These are phyloP conservation scores for Aspergillus fumigatus DNA, from an alignment of 2,329 filamentous ascomycete genomes.

Conservation along the genomic window DNA sequence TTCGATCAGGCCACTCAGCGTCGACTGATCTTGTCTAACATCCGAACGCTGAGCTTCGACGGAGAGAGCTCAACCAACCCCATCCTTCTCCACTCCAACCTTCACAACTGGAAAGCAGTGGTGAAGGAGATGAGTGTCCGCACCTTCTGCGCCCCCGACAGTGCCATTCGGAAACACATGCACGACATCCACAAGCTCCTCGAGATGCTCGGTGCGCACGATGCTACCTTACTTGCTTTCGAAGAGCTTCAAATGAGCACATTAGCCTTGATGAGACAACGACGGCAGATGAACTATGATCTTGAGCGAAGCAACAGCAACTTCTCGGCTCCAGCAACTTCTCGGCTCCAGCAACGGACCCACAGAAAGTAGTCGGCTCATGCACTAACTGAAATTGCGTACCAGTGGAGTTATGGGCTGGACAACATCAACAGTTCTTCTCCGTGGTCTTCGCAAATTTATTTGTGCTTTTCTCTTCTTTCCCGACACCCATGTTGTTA, in stretches of 20 bases:
- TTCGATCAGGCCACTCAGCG: slow-evolving; percentile 51
- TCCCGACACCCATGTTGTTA: background rate
- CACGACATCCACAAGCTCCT: slow-evolving; percentile 47
- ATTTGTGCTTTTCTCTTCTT: background rate
- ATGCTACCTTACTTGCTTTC: slow-evolving; percentile 35
- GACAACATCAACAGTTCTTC: background rate
- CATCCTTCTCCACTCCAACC: slow-evolving; percentile 41
- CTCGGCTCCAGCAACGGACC: background rate
- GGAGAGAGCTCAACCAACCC: slow-evolving; percentile 38
- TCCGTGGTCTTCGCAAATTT: background rate
- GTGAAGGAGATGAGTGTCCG: slow-evolving; percentile 46
- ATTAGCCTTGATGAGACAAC: slow-evolving; percentile 29
- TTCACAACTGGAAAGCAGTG: slow-evolving; percentile 47
- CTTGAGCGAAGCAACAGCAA: slow-evolving; percentile 7
- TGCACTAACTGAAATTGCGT: background rate
- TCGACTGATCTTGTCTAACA: slow-evolving; percentile 44
- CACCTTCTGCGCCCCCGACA: slow-evolving; percentile 49
- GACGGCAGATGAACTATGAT: slow-evolving; percentile 20
- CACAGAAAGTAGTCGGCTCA: background rate
- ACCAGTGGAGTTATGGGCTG: background rate
- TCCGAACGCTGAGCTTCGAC: slow-evolving; percentile 44
- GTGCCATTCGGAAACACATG: slow-evolving; percentile 46
- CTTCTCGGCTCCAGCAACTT: slow-evolving; percentile 4
- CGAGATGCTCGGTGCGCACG: slow-evolving; percentile 45
- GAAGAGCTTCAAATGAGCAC: slow-evolving; percentile 34